Evolutionary conservation across 2,329 filamentous ascomycete species (phyloP), one percentile per base, ranked within the genome.

Genomic region (Rhynchosporium graminicola): DNA sequence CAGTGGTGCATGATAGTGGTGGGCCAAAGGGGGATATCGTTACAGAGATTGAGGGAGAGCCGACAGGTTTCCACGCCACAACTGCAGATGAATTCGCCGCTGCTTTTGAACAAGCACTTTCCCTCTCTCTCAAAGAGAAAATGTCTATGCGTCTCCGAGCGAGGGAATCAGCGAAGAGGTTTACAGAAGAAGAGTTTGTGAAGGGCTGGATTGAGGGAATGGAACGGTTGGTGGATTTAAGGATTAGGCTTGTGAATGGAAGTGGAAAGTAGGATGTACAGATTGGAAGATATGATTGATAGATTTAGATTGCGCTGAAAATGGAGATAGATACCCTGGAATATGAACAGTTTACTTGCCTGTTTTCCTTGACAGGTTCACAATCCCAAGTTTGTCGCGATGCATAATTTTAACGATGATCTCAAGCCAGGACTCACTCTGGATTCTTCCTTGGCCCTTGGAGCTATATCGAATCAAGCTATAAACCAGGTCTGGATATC

Each of bases 21-120:
- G 95, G 95, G 0, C 95, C 95, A 1, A 97, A 95, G 77, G 77
- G 92, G 65, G 95, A 99, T 74, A 99, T 99, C 68, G 94, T 98
- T 15, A 84, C 92, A 9, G 83, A 90, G 10, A 79, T 95, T 42
- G 87, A 95, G 67, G 92, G 90, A 3, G 79, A 88, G 67, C 86
- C 89, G 7, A 7, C 73, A 85, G 94, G 95, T 4, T 98, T 94
- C 78, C 92, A 94, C 70, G 94, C 93, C 0, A 89, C 87, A 1
- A 94, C 89, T 0, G 80, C 85, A 7, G 80, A 84, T 3, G 89
- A 97, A 63, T 99, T 96, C 73, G 92, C 94, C 0, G 80, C 85
- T 10, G 91, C 85, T 0, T 99, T 92, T 73, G 86, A 88, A 66
- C 85, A 89, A 72, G 94, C 92, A 20, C 20, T 20, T 20, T 20